phyloP scores from a whole-genome alignment of 2,329 filamentous ascomycete species.

The Trichoderma afroharzianum region DNA sequence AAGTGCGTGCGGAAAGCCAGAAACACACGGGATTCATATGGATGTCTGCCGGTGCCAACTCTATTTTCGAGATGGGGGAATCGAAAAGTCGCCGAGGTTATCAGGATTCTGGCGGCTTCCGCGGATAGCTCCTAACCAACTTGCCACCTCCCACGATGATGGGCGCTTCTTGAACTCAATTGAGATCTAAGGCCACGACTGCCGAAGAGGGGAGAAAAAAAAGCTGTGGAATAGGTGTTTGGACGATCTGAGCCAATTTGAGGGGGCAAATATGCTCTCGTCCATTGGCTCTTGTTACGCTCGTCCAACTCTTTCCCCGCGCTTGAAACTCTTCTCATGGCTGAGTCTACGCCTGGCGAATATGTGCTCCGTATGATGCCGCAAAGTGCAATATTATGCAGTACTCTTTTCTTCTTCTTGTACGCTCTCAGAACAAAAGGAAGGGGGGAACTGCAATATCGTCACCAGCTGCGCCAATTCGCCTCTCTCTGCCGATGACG shows the following conservation, averaged over 20 bases:
- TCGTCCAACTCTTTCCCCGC: neutral
- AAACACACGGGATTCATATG: neutral
- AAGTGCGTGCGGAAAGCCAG: neutral
- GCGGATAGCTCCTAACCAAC: neutral
- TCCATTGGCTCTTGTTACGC: neutral
- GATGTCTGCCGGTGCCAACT: conserved; percentile 11
- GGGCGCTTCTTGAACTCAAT: conserved; percentile 6
- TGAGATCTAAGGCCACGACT: neutral
- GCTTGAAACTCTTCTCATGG: neutral
- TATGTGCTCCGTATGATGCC: neutral
- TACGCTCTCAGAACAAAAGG: neutral
- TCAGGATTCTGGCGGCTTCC: conserved; percentile 7
- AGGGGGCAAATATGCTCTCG: neutral
- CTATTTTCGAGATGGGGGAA: neutral
- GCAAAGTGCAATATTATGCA: neutral
- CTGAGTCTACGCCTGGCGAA: neutral
- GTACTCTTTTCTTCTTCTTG: neutral
- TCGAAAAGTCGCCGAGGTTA: conserved; percentile 6
- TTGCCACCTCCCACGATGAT: neutral
- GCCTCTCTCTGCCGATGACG: conserved; percentile 12
- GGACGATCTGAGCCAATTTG: neutral
- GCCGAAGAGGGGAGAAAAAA: neutral
- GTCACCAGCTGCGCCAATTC: neutral
- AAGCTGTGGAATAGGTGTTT: neutral
- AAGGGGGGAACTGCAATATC: neutral